Conservation (phyloP, 768 basidiomycete genomes). For the Polyporus arcularius region DNA sequence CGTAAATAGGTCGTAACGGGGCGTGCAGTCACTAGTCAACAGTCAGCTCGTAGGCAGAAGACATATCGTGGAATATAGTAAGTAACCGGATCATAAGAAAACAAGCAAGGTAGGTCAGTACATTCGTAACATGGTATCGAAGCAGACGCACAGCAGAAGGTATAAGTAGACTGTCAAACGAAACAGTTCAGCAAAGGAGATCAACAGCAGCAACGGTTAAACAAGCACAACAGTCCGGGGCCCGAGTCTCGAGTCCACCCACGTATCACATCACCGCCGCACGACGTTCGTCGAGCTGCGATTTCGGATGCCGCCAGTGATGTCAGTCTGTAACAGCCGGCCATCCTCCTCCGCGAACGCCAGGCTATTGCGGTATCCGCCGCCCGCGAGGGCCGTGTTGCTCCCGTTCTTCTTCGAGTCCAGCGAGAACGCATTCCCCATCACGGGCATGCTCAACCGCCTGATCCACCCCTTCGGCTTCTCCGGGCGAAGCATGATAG, state of each 20-base stretch:
- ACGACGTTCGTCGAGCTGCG: constrained; percentile 54
- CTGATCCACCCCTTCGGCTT: constrained; percentile 74
- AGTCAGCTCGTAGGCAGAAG: no score
- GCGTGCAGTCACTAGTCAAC: no score
- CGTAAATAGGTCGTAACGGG: no score
- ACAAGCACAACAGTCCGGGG: no score
- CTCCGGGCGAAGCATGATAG: constrained; percentile 49
- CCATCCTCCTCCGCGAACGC: constrained; percentile 51
- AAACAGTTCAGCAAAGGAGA: not conserved
- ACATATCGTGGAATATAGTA: no score
- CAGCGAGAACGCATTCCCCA: constrained; percentile 53
- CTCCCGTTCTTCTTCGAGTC: constrained; percentile 49
- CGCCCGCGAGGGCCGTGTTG: constrained; percentile 22
- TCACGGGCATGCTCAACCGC: constrained; percentile 72
- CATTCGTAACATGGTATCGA: no score
- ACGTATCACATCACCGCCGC: constrained; percentile 32
- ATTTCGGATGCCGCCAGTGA: constrained; percentile 42
- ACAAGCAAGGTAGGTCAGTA: no score
- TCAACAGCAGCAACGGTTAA: not conserved
- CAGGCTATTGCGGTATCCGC: constrained; percentile 26
- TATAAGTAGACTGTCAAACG: no score
- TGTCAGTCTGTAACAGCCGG: constrained; percentile 35
- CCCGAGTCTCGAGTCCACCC: not conserved
- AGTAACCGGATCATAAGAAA: no score
- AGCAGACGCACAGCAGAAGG: no score